These are phyloP conservation scores for Saccharomycopsis oosterbeekiorum DNA, from an alignment of 805 yeast species.

Conservation along the genomic window DNA sequence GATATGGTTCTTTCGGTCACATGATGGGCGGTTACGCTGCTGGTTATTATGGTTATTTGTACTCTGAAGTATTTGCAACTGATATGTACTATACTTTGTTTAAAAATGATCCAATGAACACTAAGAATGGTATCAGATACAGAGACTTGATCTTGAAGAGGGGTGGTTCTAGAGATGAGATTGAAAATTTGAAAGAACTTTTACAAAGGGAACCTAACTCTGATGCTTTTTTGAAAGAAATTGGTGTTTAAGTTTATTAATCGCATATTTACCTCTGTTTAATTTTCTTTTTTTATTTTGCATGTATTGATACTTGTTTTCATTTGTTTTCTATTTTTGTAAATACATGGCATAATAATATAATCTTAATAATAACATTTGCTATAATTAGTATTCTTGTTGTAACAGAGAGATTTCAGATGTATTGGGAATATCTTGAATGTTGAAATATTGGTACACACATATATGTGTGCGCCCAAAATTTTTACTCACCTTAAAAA, in stretches of 20 bases:
- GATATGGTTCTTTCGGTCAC: constrained; percentile 73
- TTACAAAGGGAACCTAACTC: constrained; percentile 71
- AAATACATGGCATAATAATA: too few species aligned
- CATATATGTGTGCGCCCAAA: neutral
- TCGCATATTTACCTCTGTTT: neutral
- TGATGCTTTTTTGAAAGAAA: constrained; percentile 61
- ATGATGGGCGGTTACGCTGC: constrained; percentile 79
- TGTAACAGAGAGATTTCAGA: too few species aligned
- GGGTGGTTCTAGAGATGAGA: constrained; percentile 68
- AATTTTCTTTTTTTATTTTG: neutral
- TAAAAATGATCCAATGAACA: constrained; percentile 56
- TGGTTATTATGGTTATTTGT: constrained; percentile 79
- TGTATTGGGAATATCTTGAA: too few species aligned
- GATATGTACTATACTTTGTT: constrained; percentile 71
- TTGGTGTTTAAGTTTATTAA: constrained; percentile 32
- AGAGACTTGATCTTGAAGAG: constrained; percentile 58
- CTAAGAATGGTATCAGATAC: constrained; percentile 51
- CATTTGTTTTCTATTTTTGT: too few species aligned
- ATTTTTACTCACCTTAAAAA: neutral
- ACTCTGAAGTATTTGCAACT: constrained; percentile 78
- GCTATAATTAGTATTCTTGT: too few species aligned
- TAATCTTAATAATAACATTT: too few species aligned
- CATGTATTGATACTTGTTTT: neutral
- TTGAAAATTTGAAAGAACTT: constrained; percentile 51
- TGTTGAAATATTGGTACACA: too few species aligned